Evolutionary conservation across 1,284 basidiomycete genomes (phyloP).

Genomic region (Fomes fomentarius): DNA sequence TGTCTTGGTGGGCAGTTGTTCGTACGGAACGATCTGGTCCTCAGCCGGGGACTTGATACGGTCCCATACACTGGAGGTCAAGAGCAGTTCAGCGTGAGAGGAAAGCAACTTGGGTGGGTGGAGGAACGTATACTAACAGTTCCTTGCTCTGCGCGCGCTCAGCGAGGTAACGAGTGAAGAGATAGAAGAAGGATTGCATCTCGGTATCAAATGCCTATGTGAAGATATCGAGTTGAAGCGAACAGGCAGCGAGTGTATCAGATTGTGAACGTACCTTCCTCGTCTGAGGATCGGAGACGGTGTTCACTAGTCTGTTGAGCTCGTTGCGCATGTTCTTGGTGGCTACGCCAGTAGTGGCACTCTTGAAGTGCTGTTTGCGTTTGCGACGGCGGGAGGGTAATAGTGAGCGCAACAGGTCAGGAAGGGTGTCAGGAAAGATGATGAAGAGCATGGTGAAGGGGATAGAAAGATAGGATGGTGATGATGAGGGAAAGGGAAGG

Average conservation of each 20-base stretch:
- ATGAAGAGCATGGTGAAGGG: constrained; percentile 9
- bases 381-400: constrained; percentile 1
- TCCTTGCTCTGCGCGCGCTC: constrained; percentile 95
- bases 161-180: constrained; percentile 97
- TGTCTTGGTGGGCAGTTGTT: constrained; percentile 67
- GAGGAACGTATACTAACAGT: constrained; percentile 65
- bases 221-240: constrained; percentile 18
- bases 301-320: constrained; percentile 89
- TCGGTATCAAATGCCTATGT: constrained; percentile 91
- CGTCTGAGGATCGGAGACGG: constrained; percentile 77
- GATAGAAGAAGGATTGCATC: constrained; percentile 99
- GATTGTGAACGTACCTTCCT: constrained; percentile 68
- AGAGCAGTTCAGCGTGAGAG: no score
- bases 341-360: constrained; percentile 94
- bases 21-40: constrained; percentile 92
- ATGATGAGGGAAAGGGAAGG: neutral
- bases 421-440: constrained; percentile 18
- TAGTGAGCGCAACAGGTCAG: constrained; percentile 19
- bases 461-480: neutral
- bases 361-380: constrained; percentile 86
- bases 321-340: constrained; percentile 99
- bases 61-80: constrained; percentile 94
- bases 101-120: constrained; percentile 3
- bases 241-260: constrained; percentile 4
- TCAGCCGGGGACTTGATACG: constrained; percentile 93